Percentiles rank a stretch among this genome's conserved stretches.
phyloP scores from a whole-genome alignment of 805 yeast genomes.

The Wickerhamiella nectarea region DNA sequence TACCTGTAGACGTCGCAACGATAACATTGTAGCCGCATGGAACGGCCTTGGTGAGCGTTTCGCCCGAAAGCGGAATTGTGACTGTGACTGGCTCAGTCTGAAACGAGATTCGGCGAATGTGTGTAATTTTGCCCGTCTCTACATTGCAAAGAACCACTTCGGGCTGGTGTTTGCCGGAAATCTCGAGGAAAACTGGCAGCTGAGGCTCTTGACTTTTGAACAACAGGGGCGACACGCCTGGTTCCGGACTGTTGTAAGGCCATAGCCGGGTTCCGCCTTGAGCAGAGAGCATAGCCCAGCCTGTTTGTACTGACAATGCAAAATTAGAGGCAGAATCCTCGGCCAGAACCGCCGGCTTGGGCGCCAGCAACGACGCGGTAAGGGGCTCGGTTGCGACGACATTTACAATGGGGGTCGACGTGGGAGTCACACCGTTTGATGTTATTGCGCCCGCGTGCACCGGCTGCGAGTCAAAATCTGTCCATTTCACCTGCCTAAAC shows the following conservation, averaged over 20 bases:
- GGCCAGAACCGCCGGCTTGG: background rate
- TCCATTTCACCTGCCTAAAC: too few species aligned
- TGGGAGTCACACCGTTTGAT: background rate
- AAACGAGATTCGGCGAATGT: constrained; percentile 3
- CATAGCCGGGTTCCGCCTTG: constrained; percentile 1
- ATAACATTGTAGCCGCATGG: constrained; percentile 4
- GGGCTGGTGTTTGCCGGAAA: constrained; percentile 2
- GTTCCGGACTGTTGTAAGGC: background rate
- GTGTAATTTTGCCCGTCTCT: background rate
- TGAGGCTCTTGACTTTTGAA: constrained; percentile 1
- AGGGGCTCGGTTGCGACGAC: constrained; percentile 4
- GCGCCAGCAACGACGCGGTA: constrained; percentile 2
- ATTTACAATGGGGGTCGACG: background rate
- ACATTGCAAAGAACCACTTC: background rate
- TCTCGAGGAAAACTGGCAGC: constrained; percentile 2
- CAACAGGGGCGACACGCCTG: constrained; percentile 1
- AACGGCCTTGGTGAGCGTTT: background rate
- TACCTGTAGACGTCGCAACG: background rate
- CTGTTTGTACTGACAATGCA: background rate
- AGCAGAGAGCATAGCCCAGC: constrained; percentile 6
- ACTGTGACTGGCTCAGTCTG: background rate
- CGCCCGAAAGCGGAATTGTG: background rate
- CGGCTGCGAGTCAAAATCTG: background rate
- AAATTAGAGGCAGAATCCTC: background rate
- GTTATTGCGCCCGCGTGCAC: background rate